Evolutionary conservation across 169 alveolate species (phyloP), one percentile per base, ranked within the genome.

Genomic region (Eimeria necatrix): DNA sequence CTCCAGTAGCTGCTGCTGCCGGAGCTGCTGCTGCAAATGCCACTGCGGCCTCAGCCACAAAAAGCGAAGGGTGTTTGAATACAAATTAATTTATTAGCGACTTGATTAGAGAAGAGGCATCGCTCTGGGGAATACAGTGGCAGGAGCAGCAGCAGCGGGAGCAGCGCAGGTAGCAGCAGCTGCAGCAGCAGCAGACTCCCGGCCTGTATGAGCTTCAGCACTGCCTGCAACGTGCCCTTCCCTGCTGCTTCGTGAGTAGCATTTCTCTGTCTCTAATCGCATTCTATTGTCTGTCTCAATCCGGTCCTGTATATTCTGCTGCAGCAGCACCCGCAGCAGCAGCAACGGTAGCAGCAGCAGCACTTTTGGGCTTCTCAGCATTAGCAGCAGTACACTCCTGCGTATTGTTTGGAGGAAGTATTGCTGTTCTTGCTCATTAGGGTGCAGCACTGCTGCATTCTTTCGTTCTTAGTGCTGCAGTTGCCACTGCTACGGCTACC

Each of bases 241-340:
- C 64, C 59, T 76, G 87, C 64, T 76, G 87, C 87, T 76, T 76
- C 87, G 61, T 76, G 87, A 76, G 87, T 76, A 76, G 87, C 87
- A 76, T 76, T 76, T 76, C 14, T 76, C 87, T 76, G 87, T 76
- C 87, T 76, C 87, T 76, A 56, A 76, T 76, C 87, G 87, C 87
- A 76, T 76, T 76, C 87, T 76, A 76, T 76, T 76, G 87, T 76
- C 87, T 76, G 59, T 76, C 87, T 49, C 87, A 41, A 76, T 76
- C 87, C 61, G 64, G 87, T 49, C 64, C 61, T 26, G 61, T 76
- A 76, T 26, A 41, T 76, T 76, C 68, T 76, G 87, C 87, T 76
- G 87, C 87, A 49, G 87, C 87, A 76, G 64, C 87, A 76, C 32
- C 87, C 2, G 87, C 87, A 76, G 87, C 87, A 76, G 87, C 87